Evolutionary conservation across 176 grass and related monocot genomes (phyloP).

Genomic region (Elaeis guineensis): DNA sequence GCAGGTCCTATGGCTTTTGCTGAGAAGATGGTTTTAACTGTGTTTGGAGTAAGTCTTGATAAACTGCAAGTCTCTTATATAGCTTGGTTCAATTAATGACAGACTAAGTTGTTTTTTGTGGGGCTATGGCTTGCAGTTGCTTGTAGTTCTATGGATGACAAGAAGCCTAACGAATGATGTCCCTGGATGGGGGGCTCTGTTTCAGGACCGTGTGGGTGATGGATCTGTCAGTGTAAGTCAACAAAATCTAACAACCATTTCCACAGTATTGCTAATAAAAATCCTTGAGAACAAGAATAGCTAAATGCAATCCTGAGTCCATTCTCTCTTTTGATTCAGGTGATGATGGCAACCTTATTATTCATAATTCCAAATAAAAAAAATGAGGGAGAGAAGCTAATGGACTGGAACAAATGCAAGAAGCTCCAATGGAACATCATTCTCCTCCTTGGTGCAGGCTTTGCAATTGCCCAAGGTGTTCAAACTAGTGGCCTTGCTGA

Average conservation of each 20-base stretch:
- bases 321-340: slow-evolving; percentile 21
- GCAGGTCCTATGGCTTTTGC: slow-evolving; percentile 80
- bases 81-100: background rate
- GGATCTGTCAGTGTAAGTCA: slow-evolving; percentile 85
- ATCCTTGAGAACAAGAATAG: no score
- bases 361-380: slow-evolving; percentile 83
- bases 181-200: slow-evolving; percentile 82
- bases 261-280: no score
- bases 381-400: slow-evolving; percentile 60
- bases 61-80: background rate
- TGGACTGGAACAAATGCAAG: slow-evolving; percentile 98
- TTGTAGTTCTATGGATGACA: slow-evolving; percentile 85
- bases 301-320: no score
- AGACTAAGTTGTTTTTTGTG: no score
- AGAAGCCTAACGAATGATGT: slow-evolving; percentile 63
- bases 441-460: slow-evolving; percentile 81
- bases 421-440: slow-evolving; percentile 82
- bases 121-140: slow-evolving; percentile 25
- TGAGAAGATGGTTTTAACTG: slow-evolving; percentile 83
- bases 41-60: slow-evolving; percentile 58
- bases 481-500: slow-evolving; percentile 48
- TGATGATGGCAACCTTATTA: slow-evolving; percentile 78
- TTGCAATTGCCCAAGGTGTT: slow-evolving; percentile 78
- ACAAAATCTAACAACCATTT: no score
- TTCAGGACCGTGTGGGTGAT: slow-evolving; percentile 65